Evolutionary conservation across 148 eudicot species (phyloP).

Genomic region (Diospyros lotus): DNA sequence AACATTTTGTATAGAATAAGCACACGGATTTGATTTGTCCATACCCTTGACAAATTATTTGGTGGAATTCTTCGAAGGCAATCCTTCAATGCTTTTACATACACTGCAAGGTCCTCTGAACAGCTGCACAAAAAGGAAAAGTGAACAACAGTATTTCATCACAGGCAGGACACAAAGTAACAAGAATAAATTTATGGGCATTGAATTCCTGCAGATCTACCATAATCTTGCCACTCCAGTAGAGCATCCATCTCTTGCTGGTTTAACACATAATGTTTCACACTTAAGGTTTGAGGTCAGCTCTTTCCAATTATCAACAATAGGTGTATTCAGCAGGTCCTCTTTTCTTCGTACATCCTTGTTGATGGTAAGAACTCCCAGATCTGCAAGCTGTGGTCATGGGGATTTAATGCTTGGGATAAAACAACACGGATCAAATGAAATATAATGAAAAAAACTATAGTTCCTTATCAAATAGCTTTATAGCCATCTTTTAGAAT

Average conservation of each 20-base stretch:
- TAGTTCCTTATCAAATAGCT: not conserved
- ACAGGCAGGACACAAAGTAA: not conserved
- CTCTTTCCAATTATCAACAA: conserved; percentile 51
- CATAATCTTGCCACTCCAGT: conserved; percentile 92
- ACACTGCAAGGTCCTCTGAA: conserved; percentile 57
- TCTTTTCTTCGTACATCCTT: conserved; percentile 57
- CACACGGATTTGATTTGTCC: not conserved
- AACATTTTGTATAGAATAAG: conserved; percentile 1
- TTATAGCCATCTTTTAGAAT: too few species aligned
- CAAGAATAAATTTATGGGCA: not conserved
- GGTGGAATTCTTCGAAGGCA: conserved; percentile 62
- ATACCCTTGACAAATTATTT: conserved; percentile 82
- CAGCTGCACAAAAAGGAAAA: conserved; percentile 37
- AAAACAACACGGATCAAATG: not conserved
- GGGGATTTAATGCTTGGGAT: conserved; percentile 7
- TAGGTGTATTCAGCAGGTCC: conserved; percentile 40
- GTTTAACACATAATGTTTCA: conserved; percentile 75
- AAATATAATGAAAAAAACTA: not conserved
- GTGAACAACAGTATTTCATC: conserved; percentile 8
- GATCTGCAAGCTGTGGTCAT: conserved; percentile 51
- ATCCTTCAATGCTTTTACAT: conserved; percentile 64
- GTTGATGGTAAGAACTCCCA: conserved; percentile 73
- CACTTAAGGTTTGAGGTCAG: conserved; percentile 60
- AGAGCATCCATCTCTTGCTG: conserved; percentile 92
- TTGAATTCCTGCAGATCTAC: conserved; percentile 30